Percentiles rank a stretch among this genome's conserved stretches.
phyloP scores from a whole-genome alignment of 192 early-diverging fungal species.

The Funneliformis mosseae region DNA sequence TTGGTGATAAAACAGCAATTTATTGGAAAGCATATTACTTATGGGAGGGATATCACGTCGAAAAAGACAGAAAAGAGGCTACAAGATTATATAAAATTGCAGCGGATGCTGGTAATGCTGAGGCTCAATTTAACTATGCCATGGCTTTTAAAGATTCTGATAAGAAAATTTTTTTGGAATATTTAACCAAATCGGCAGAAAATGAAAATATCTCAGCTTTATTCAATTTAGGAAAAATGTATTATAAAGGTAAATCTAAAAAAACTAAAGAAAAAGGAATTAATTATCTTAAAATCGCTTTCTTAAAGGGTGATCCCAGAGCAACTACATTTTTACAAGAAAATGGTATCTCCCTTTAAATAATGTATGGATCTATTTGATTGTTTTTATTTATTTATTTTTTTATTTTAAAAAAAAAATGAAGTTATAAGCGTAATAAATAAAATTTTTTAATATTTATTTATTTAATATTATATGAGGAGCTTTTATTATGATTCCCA shows the following conservation, averaged over 20 bases:
- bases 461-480: too few species aligned
- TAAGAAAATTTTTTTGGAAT: neutral
- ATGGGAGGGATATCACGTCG: constrained; percentile 18
- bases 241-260: neutral
- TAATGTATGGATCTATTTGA: too few species aligned
- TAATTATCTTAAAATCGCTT: neutral
- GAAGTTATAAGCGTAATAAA: too few species aligned
- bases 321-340: neutral
- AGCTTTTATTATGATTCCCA: too few species aligned
- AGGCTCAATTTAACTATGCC: neutral
- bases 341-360: neutral
- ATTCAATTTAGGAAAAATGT: neutral
- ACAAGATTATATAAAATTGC: constrained; percentile 1
- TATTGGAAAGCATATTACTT: constrained; percentile 25
- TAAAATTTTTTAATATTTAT: too few species aligned
- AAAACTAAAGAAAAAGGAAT: neutral
- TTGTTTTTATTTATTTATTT: too few species aligned
- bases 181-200: neutral
- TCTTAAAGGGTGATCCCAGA: neutral
- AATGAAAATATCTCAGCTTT: neutral
- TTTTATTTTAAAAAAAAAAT: too few species aligned
- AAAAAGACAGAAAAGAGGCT: neutral
- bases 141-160: neutral
- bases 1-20: neutral
- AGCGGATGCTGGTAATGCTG: constrained; percentile 6